phyloP scores from a whole-genome alignment of 2,329 filamentous ascomycete genomes.

The Trichoderma pleuroti region DNA sequence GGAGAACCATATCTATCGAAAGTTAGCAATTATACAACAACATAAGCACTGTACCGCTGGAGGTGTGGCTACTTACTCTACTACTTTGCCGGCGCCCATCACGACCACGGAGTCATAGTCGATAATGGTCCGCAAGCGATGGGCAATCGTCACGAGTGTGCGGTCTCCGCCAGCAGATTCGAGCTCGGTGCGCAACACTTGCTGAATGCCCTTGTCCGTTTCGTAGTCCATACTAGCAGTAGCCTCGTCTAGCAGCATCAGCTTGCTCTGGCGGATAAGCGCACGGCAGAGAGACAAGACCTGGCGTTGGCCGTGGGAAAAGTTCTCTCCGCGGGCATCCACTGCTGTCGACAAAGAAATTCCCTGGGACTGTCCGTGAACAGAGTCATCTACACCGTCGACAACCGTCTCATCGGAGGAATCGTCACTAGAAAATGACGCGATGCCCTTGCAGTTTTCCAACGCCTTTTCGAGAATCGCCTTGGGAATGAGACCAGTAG shows the following conservation, averaged over 20 bases:
- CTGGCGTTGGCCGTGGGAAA: slow-evolving; percentile 56
- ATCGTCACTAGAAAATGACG: slow-evolving; percentile 45
- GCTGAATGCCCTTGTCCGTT: slow-evolving; percentile 54
- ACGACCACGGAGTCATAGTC: slow-evolving; percentile 59
- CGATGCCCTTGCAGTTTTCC: slow-evolving; percentile 58
- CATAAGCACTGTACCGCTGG: not conserved
- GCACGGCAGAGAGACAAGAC: slow-evolving; percentile 56
- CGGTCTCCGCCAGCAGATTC: slow-evolving; percentile 41
- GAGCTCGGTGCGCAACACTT: slow-evolving; percentile 49
- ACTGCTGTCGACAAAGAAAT: slow-evolving; percentile 45
- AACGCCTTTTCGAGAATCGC: slow-evolving; percentile 56
- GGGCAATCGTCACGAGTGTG: slow-evolving; percentile 57
- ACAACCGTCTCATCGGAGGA: slow-evolving; percentile 32
- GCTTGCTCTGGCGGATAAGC: slow-evolving; percentile 51
- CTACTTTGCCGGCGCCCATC: slow-evolving; percentile 50
- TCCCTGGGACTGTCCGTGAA: slow-evolving; percentile 22
- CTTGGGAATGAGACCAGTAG: slow-evolving; percentile 54
- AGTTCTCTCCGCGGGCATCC: slow-evolving; percentile 52
- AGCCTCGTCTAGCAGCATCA: slow-evolving; percentile 57
- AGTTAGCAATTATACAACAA: not conserved
- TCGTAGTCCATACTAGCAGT: slow-evolving; percentile 59
- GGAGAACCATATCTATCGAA: slow-evolving; percentile 43
- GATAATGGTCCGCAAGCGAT: slow-evolving; percentile 55
- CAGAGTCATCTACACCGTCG: slow-evolving; percentile 22
- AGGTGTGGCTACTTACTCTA: slow-evolving; percentile 42